phyloP scores from a whole-genome alignment of 257 asterid species.

The Penstemon barbatus region DNA sequence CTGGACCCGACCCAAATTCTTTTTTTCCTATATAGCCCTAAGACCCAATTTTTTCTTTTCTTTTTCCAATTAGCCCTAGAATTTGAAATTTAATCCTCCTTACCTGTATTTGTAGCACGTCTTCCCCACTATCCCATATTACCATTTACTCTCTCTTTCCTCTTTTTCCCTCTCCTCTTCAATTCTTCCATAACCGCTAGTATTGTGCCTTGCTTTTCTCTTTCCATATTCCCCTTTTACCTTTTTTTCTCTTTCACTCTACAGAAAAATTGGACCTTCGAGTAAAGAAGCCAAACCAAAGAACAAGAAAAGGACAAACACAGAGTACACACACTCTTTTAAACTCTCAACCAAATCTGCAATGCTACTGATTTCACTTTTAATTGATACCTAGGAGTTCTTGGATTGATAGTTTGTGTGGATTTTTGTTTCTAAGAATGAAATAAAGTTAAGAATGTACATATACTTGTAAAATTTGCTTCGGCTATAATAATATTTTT shows the following conservation, averaged over 20 bases:
- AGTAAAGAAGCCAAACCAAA: constrained; percentile 49
- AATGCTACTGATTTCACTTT: constrained; percentile 46
- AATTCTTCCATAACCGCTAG: constrained; percentile 8
- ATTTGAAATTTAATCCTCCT: constrained; percentile 27
- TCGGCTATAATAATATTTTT: no score
- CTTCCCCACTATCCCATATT: constrained; percentile 31
- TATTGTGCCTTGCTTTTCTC: constrained; percentile 33
- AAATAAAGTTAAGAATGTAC: no score
- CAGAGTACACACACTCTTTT: constrained; percentile 4
- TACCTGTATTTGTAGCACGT: constrained; percentile 25
- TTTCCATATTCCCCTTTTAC: constrained; percentile 31
- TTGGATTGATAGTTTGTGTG: constrained; percentile 62
- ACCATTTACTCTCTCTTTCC: constrained; percentile 24
- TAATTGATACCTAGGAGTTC: constrained; percentile 50
- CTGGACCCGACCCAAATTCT: no score
- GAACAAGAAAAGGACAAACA: background rate
- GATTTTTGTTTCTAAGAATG: constrained; percentile 63
- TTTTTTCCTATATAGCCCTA: no score
- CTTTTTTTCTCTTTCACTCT: constrained; percentile 15
- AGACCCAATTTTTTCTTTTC: no score
- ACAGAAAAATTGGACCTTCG: constrained; percentile 36
- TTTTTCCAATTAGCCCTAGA: background rate
- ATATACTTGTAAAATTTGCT: no score
- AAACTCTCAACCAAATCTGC: constrained; percentile 32
- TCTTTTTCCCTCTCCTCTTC: constrained; percentile 23